phyloP scores from a whole-genome alignment of 2,329 filamentous ascomycete species.

The Neopestalotiopsis sp. region DNA sequence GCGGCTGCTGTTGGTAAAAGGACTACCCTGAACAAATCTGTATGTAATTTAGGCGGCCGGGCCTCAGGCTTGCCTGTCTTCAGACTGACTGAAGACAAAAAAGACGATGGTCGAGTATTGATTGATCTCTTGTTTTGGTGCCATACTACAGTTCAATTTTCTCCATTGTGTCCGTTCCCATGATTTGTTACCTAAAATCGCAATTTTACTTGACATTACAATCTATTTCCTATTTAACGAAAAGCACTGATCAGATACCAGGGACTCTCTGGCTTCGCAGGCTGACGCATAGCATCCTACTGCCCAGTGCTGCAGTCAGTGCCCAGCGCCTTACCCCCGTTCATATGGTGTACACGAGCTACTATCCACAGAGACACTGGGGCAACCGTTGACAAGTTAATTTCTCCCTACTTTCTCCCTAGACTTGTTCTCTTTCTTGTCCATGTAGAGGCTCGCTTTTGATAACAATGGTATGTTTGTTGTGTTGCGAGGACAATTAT shows the following conservation, averaged over 20 bases:
- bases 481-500: not conserved
- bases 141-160: not conserved
- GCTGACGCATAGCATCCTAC: not conserved
- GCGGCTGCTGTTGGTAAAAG: not conserved
- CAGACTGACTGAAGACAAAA: not conserved
- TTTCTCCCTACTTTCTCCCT: not conserved
- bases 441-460: not conserved
- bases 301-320: not conserved
- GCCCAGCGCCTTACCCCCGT: not conserved
- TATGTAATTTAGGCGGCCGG: not conserved
- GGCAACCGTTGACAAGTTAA: constrained; percentile 1
- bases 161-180: not conserved
- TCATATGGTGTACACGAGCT: not conserved
- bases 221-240: not conserved
- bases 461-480: not conserved
- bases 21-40: not conserved
- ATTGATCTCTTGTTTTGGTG: not conserved
- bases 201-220: constrained; percentile 2
- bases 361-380: not conserved
- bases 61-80: not conserved
- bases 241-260: not conserved
- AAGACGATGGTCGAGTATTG: not conserved
- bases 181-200: not conserved
- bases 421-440: not conserved
- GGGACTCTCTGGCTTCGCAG: not conserved